Base-by-base conservation (phyloP, 73 alveolate genomes). In the Diophrys sp. region DNA sequence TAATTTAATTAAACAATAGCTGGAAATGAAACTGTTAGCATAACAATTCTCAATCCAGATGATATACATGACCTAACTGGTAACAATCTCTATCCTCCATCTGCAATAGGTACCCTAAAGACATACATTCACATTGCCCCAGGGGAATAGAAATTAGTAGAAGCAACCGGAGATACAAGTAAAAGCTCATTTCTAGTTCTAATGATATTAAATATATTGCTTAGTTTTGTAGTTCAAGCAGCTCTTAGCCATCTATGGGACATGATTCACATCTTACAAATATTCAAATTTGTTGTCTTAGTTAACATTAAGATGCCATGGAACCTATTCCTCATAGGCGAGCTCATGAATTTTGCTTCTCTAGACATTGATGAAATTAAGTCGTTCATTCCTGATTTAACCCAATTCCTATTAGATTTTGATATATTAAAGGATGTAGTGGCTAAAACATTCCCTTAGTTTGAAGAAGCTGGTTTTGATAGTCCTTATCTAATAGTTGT, bases 291-390 rank as follows among this genome's bases (percentile, higher is more conserved):
- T 44, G 53, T 81, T 2, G 67, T 81, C 33, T 30, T 33, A 27
- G 30, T 81, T 26, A 81, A 81, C 56, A 57, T 81, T 24, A n/a
- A 81, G 23, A 71, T 74, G 69, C 89, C 89, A 0, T 32, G 34
- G 24, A 73, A 71, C 31, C 25, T 81, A 23, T 67, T 1, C 11
- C 26, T 57, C 1, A 73, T 81, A 29, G 44, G 71, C 24, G 29
- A 44, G 24, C 73, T 69, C 33, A 8, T 81, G 8, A 25, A 56
- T 1, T 53, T 81, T 24, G 89, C 79, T 14, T 78, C 79, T 27
- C 83, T 82, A 55, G 83, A 81, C 29, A 73, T 31, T 44, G 89
- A 74, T 27, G 88, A 79, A 70, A 27, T 72, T 23, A 71, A 79
- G n/a, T 25, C 30, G 11, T 70, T 32, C 33, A 54, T 73, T 54